Percentiles rank a stretch among this genome's conserved stretches.
Conservation (phyloP, 1,284 basidiomycete genomes). For the Taiwanofungus camphoratus region DNA sequence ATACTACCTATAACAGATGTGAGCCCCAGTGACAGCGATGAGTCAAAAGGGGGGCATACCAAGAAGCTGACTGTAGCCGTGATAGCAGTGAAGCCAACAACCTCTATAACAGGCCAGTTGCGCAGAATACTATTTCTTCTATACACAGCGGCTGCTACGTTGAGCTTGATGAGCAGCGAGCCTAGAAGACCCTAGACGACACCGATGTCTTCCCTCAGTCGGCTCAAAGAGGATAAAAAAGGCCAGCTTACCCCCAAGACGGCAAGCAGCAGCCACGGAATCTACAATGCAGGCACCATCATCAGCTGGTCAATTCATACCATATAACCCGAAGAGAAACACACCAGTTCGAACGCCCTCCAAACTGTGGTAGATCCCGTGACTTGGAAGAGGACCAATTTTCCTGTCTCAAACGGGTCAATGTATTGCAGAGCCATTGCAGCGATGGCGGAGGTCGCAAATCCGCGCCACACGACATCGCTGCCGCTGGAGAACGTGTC, state of each 20-base stretch:
- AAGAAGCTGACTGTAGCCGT: conserved; percentile 67
- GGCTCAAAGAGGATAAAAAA: not conserved
- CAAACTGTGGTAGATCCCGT: conserved; percentile 55
- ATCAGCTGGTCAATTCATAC: too few relatives aligned
- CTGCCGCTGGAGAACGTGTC: conserved; percentile 61
- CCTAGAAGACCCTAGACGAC: conserved; percentile 52
- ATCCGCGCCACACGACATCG: conserved; percentile 72
- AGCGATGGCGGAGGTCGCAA: conserved; percentile 68
- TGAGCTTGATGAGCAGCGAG: conserved; percentile 57
- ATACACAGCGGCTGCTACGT: conserved; percentile 57
- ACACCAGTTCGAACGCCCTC: conserved; percentile 66
- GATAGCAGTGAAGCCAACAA: conserved; percentile 53
- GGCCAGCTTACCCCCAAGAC: conserved; percentile 48
- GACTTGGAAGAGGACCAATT: conserved; percentile 68
- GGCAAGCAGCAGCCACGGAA: conserved; percentile 60
- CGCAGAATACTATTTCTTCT: conserved; percentile 50
- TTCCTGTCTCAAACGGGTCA: conserved; percentile 68
- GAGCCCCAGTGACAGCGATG: conserved; percentile 36
- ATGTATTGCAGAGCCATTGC: conserved; percentile 68
- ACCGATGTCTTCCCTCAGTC: not conserved
- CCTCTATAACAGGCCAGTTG: conserved; percentile 62
- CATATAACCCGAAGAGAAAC: too few relatives aligned
- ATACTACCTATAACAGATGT: conserved; percentile 20
- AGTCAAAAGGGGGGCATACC: conserved; percentile 28
- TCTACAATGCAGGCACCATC: conserved; percentile 30